Evolutionary conservation across 345 rosid genomes (phyloP).

Genomic region (Arabidopsis suecica): DNA sequence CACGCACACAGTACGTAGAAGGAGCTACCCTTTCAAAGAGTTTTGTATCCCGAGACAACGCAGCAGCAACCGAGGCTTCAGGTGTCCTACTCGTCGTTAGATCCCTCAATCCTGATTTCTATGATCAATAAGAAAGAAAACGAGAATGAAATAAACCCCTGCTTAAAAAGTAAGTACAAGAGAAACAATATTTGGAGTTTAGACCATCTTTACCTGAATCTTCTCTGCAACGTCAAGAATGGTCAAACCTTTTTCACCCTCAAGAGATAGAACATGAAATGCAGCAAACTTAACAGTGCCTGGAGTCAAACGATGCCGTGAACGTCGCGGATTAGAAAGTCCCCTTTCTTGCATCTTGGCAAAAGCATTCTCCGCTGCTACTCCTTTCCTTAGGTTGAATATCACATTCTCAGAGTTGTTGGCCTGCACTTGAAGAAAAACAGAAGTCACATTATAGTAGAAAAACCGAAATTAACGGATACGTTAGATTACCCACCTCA

Average conservation of each 20-base stretch:
- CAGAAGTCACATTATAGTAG: conserved; percentile 2
- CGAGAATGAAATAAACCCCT: conserved; percentile 1
- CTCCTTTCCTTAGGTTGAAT: conserved; percentile 74
- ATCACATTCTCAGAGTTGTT: conserved; percentile 72
- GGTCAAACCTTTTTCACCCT: conserved; percentile 76
- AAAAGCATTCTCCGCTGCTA: conserved; percentile 82
- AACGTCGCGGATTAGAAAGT: conserved; percentile 69
- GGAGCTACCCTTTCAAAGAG: conserved; percentile 96
- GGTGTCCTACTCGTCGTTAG: conserved; percentile 92
- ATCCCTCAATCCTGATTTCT: conserved; percentile 95
- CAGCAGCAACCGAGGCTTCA: conserved; percentile 97
- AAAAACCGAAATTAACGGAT: background rate
- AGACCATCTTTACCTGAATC: conserved; percentile 68
- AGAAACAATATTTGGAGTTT: background rate
- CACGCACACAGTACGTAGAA: conserved; percentile 87
- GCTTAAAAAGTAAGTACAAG: background rate
- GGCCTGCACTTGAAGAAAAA: conserved; percentile 51
- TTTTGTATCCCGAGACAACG: conserved; percentile 89
- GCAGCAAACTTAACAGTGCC: conserved; percentile 98
- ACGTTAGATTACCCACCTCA: conserved; percentile 54
- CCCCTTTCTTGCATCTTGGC: conserved; percentile 91
- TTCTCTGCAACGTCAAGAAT: conserved; percentile 90
- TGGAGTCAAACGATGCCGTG: conserved; percentile 92
- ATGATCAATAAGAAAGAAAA: conserved; percentile 25
- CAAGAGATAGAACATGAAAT: conserved; percentile 81